Conservation (phyloP, 768 basidiomycete species). For the Mycena crocata region DNA sequence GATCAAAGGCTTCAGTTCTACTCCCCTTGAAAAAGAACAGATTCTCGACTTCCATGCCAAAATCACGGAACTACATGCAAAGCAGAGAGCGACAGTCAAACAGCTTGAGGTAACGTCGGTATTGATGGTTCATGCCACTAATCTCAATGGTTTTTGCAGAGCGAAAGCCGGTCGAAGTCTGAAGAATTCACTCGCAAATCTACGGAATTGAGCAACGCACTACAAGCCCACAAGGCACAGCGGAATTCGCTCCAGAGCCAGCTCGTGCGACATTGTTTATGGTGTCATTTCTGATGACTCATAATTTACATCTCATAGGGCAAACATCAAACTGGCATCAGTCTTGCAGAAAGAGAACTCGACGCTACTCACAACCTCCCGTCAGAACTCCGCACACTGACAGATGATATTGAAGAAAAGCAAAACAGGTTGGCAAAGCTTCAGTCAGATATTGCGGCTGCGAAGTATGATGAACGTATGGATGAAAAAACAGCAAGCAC, state of each 20-base stretch:
- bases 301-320: slow-evolving; percentile 44
- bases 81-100: slow-evolving; percentile 73
- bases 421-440: slow-evolving; percentile 68
- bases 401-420: slow-evolving; percentile 79
- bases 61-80: slow-evolving; percentile 70
- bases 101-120: slow-evolving; percentile 66
- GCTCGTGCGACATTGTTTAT: slow-evolving; percentile 56
- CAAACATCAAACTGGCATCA: slow-evolving; percentile 65
- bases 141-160: slow-evolving; percentile 46
- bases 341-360: slow-evolving; percentile 62
- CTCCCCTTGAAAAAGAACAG: slow-evolving; percentile 77
- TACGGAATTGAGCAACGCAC: slow-evolving; percentile 64
- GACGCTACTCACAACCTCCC: slow-evolving; percentile 68
- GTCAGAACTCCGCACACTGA: slow-evolving; percentile 63
- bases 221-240: slow-evolving; percentile 67
- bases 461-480: slow-evolving; percentile 75
- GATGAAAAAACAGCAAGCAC: slow-evolving; percentile 63
- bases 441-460: slow-evolving; percentile 65
- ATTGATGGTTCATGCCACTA: slow-evolving; percentile 3
- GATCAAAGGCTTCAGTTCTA: slow-evolving; percentile 80
- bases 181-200: slow-evolving; percentile 76
- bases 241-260: slow-evolving; percentile 64
- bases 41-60: slow-evolving; percentile 78
- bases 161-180: slow-evolving; percentile 64
- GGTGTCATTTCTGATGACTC: neutral